Evolutionary conservation across 352 stramenopile species (phyloP).

Genomic region (Aphanomyces invadans): DNA sequence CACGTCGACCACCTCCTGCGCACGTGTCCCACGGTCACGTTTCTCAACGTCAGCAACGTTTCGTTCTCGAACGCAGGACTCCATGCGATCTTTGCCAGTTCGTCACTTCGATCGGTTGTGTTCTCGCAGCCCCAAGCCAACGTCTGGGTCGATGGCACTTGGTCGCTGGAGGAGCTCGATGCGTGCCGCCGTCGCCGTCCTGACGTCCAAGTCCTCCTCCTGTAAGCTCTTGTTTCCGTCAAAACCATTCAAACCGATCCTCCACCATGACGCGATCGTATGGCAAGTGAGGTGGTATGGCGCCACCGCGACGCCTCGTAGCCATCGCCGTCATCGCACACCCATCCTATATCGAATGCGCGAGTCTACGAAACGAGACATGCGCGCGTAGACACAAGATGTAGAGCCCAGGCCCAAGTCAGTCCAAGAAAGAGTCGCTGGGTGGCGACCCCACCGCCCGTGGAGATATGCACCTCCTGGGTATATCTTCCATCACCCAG

Average conservation of each 20-base stretch:
- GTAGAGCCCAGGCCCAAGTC: too few relatives aligned
- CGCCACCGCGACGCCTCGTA: too few relatives aligned
- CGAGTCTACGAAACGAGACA: too few relatives aligned
- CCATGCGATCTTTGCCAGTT: background rate
- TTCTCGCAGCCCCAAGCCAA: slow-evolving; percentile 4
- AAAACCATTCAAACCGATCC: background rate
- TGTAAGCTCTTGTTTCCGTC: background rate
- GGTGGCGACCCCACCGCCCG: too few relatives aligned
- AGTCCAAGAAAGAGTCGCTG: too few relatives aligned
- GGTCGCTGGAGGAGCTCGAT: background rate
- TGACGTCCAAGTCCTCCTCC: background rate
- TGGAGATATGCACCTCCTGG: too few relatives aligned
- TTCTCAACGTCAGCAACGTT: slow-evolving; percentile 4
- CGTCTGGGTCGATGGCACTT: slow-evolving; percentile 8
- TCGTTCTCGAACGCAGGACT: background rate
- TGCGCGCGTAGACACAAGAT: too few relatives aligned
- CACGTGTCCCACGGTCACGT: background rate
- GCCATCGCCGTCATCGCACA: too few relatives aligned
- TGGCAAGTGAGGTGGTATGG: too few relatives aligned
- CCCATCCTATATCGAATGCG: too few relatives aligned
- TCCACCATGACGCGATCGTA: too few relatives aligned
- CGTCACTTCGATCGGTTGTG: background rate
- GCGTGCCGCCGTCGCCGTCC: background rate
- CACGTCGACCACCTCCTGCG: background rate
- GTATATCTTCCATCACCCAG: too few relatives aligned